Base-by-base conservation (phyloP, 352 stramenopile genomes). In the Phytophthora boehmeriae region DNA sequence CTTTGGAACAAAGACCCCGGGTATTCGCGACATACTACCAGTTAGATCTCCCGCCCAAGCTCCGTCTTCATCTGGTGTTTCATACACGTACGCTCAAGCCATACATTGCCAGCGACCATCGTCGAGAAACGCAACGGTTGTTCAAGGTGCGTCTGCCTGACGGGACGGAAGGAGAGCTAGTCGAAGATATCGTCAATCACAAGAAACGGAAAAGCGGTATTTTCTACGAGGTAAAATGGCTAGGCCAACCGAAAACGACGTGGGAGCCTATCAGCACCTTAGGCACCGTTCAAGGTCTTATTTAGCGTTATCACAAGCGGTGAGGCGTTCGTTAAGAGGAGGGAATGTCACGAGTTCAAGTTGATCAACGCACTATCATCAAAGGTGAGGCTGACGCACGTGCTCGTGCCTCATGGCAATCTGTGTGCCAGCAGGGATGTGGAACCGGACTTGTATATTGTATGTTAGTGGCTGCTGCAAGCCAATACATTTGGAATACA, bases 131-230 rank as follows among this genome's bases (percentile, higher is more conserved):
- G 10, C 32, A 59, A 34, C 19, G 22, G 2, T n/a, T 51, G 1
- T 59, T 50, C 9, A 44, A 50, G 32, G 39, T 44, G 42, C 39
- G 51, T 25, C 39, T 54, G 10, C 1, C 13, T 1, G 54, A 54
- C 42, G 44, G 34, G n/a, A 36, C 32, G 13, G 44, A 54, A 54
- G 43, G 22, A 17, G 34, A 54, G 6, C 35, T 54, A n/a, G 34
- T 62, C 2, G 54, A 54, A 13, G 44, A 62, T 25, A 30, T 54
- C 14, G 17, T 62, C 6, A 28, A 43, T 11, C n/a, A 61, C 54
- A 61, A 61, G n/a, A 20, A 16, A 4, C 19, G 2, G 23, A 34
- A 20, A 38, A 9, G 8, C 28, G 10, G 36, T n/a, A 44, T 17
- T 30, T 16, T 44, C 14, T 57, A 39, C n/a, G 19, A 41, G 14